Conservation (phyloP, 306 rosid species). For the Gastrolobium villosum region DNA sequence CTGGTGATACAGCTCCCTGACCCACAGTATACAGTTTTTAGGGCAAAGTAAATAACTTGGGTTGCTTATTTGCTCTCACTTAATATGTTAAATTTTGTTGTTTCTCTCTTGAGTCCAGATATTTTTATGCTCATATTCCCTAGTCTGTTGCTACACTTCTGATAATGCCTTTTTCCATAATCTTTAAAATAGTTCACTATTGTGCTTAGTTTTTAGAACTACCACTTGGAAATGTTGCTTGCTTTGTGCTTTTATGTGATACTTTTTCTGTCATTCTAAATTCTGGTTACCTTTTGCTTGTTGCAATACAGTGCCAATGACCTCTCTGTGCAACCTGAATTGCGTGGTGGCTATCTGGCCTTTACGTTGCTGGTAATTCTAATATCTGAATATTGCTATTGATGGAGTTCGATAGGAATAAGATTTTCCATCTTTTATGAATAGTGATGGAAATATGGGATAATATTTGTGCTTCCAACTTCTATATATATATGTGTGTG, state of each 20-base stretch:
- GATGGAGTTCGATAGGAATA: conserved; percentile 24
- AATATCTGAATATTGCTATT: conserved; percentile 33
- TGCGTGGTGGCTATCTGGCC: conserved; percentile 93
- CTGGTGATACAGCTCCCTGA: conserved; percentile 20
- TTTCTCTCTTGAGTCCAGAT: conserved; percentile 20
- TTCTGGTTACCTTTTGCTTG: conserved; percentile 42
- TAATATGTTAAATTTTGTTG: conserved; percentile 2
- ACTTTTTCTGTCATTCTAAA: conserved; percentile 26
- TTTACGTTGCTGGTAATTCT: conserved; percentile 77
- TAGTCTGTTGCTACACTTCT: neutral
- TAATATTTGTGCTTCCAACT: neutral
- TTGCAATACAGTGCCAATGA: conserved; percentile 73
- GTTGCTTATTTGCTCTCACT: neutral
- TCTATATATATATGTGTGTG: too few species aligned
- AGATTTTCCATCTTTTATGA: conserved; percentile 10
- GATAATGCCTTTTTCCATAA: conserved; percentile 23
- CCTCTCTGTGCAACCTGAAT: conserved; percentile 68
- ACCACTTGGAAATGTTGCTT: conserved; percentile 40
- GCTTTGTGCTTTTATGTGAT: conserved; percentile 27
- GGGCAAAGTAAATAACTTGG: neutral
- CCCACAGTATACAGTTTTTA: neutral
- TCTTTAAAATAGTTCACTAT: conserved; percentile 32
- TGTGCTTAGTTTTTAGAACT: conserved; percentile 20
- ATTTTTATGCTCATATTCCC: conserved; percentile 34
- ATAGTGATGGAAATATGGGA: conserved; percentile 9